Percentiles rank a stretch among this genome's conserved stretches.
Conservation (phyloP, 495 filamentous ascomycete species). For the Apodospora peruviana region DNA sequence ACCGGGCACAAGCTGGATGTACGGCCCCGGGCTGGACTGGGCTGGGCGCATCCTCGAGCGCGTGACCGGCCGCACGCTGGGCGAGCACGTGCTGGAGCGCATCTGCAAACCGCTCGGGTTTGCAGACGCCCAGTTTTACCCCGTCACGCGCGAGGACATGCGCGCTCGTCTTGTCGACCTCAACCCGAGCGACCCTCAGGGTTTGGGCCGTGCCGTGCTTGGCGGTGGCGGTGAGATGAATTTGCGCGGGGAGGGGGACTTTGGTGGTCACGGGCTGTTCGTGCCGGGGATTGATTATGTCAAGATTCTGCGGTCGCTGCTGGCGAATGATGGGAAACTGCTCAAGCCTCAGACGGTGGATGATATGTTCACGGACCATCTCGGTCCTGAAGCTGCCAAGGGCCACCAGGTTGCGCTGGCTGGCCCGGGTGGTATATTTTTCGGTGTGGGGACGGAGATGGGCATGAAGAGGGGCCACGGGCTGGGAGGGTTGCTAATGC, state of each 20-base stretch:
- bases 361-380: slow-evolving; percentile 38
- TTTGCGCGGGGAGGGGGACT: slow-evolving; percentile 20
- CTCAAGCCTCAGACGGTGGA: slow-evolving; percentile 29
- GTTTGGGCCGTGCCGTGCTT: slow-evolving; percentile 38
- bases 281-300: slow-evolving; percentile 7
- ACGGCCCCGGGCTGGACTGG: slow-evolving; percentile 26
- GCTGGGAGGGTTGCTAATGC: slow-evolving; percentile 16
- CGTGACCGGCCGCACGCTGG: slow-evolving; percentile 9
- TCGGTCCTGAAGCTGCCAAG: slow-evolving; percentile 8
- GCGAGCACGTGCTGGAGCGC: slow-evolving; percentile 13
- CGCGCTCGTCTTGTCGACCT: slow-evolving; percentile 19
- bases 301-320: slow-evolving; percentile 16
- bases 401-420: slow-evolving; percentile 9
- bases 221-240: slow-evolving; percentile 24
- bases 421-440: slow-evolving; percentile 13
- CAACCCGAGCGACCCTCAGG: slow-evolving; percentile 18
- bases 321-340: slow-evolving; percentile 22
- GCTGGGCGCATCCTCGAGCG: slow-evolving; percentile 22
- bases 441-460: slow-evolving; percentile 16
- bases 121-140: slow-evolving; percentile 33
- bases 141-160: slow-evolving; percentile 13
- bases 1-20: slow-evolving; percentile 24
- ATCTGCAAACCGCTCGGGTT: slow-evolving; percentile 23
- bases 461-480: slow-evolving; percentile 11
- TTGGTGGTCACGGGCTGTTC: slow-evolving; percentile 22